A percentile compares a stretch with the other conserved stretches of the same genome.
Conservation (phyloP, 768 basidiomycete species). For the Leucocoprinus birnbaumii region DNA sequence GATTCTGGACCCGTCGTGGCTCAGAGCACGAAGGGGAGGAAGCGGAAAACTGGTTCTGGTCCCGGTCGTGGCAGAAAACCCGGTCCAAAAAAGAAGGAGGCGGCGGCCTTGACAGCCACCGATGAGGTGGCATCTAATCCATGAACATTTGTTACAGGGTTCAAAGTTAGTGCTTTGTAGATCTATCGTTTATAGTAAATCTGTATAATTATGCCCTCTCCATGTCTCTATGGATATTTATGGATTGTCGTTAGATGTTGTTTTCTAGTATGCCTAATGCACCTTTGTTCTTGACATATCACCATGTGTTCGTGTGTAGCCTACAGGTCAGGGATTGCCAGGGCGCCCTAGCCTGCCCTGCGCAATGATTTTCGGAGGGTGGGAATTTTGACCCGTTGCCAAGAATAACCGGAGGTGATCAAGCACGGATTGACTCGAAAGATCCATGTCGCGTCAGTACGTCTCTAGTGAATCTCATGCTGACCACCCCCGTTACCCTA, state of each 20-base stretch:
- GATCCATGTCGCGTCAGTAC: not conserved
- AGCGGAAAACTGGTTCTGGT: slow-evolving; percentile 34
- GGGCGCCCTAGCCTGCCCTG: too few species aligned
- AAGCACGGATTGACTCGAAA: not conserved
- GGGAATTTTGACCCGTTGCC: not conserved
- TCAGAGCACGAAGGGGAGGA: slow-evolving; percentile 36
- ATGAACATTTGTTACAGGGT: slow-evolving; percentile 9
- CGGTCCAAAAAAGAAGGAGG: slow-evolving; percentile 34
- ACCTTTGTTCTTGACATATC: not conserved
- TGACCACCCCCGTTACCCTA: not conserved
- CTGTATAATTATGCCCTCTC: slow-evolving; percentile 13
- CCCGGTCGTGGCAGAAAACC: slow-evolving; percentile 38
- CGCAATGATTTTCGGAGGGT: not conserved
- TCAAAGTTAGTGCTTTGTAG: slow-evolving; percentile 7
- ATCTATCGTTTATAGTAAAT: slow-evolving; percentile 12
- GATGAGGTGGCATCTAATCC: slow-evolving; percentile 10
- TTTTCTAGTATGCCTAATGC: not conserved
- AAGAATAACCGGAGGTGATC: not conserved
- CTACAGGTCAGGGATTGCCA: too few species aligned
- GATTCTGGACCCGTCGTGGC: slow-evolving; percentile 30
- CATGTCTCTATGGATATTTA: slow-evolving; percentile 13
- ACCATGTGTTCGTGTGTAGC: too few species aligned
- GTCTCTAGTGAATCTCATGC: not conserved
- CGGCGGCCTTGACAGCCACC: slow-evolving; percentile 3
- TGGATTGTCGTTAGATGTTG: slow-evolving; percentile 6